Conservation (phyloP, 805 yeast species). For the Aciculoconidium aculeatum region DNA sequence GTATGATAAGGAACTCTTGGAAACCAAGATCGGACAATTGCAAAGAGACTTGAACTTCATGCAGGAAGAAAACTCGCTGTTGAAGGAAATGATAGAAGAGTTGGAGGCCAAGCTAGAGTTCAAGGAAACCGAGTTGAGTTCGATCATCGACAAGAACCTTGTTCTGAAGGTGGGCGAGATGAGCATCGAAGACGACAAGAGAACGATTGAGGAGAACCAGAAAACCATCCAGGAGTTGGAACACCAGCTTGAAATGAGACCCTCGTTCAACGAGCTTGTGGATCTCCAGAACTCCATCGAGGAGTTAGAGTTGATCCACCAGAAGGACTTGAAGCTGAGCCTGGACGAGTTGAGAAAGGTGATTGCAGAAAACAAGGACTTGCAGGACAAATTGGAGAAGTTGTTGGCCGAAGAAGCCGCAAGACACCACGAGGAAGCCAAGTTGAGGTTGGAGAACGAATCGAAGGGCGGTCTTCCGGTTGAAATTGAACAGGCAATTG, state of each 20-base stretch:
- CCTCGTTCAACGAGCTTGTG: slow-evolving; percentile 35
- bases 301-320: slow-evolving; percentile 36
- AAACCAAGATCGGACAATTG: slow-evolving; percentile 6
- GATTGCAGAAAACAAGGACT: slow-evolving; percentile 15
- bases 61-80: slow-evolving; percentile 6
- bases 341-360: slow-evolving; percentile 19
- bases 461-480: slow-evolving; percentile 1
- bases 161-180: slow-evolving; percentile 7
- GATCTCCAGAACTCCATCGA: slow-evolving; percentile 40
- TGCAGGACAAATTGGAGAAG: slow-evolving; percentile 13
- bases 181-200: slow-evolving; percentile 5
- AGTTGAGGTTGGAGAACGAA: not conserved
- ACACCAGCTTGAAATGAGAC: slow-evolving; percentile 32
- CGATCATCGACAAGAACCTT: slow-evolving; percentile 9
- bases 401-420: slow-evolving; percentile 5
- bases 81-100: slow-evolving; percentile 8
- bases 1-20: slow-evolving; percentile 8
- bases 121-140: slow-evolving; percentile 9
- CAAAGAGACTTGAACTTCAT: slow-evolving; percentile 8
- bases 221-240: slow-evolving; percentile 21
- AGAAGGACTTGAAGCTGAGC: slow-evolving; percentile 24
- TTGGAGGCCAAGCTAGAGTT: slow-evolving; percentile 7
- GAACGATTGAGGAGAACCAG: slow-evolving; percentile 9
- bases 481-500: not conserved
- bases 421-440: slow-evolving; percentile 1